Percentiles rank a stretch among this genome's conserved stretches.
Evolutionary conservation across 257 asterid species (phyloP).

Genomic region (Petunia secreta): DNA sequence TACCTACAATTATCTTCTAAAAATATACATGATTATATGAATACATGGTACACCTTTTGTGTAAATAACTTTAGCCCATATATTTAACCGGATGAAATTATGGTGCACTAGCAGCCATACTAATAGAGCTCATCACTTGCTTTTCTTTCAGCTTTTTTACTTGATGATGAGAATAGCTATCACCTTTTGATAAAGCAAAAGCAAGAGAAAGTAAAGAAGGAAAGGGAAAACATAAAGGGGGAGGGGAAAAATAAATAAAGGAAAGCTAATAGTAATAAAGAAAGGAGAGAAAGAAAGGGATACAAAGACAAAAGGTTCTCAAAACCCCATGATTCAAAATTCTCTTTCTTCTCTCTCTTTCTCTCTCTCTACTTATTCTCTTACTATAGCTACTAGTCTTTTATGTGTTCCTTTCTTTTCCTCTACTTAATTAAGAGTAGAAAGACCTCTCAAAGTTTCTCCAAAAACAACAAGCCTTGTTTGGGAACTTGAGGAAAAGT

Average conservation of each 20-base stretch:
- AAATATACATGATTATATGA: too few relatives aligned
- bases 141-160: slow-evolving; percentile 35
- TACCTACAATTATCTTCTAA: too few relatives aligned
- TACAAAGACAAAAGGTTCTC: slow-evolving; percentile 48
- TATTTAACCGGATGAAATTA: background rate
- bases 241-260: slow-evolving; percentile 34
- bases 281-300: slow-evolving; percentile 39
- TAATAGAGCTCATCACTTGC: background rate
- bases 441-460: slow-evolving; percentile 52
- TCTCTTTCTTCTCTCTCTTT: slow-evolving; percentile 9
- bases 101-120: slow-evolving; percentile 18
- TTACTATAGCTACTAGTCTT: background rate
- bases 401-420: slow-evolving; percentile 22
- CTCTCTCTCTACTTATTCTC: slow-evolving; percentile 28
- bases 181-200: slow-evolving; percentile 52
- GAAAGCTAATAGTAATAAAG: slow-evolving; percentile 38
- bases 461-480: slow-evolving; percentile 41
- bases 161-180: slow-evolving; percentile 40
- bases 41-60: too few relatives aligned
- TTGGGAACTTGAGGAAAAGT: slow-evolving; percentile 43
- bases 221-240: slow-evolving; percentile 37
- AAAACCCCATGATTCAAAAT: slow-evolving; percentile 42
- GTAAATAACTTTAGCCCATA: too few relatives aligned
- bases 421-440: slow-evolving; percentile 57
- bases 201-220: slow-evolving; percentile 43